These are phyloP conservation scores for Blastobotrys apis DNA, from an alignment of 1,139 yeast genomes.

Conservation along the genomic window DNA sequence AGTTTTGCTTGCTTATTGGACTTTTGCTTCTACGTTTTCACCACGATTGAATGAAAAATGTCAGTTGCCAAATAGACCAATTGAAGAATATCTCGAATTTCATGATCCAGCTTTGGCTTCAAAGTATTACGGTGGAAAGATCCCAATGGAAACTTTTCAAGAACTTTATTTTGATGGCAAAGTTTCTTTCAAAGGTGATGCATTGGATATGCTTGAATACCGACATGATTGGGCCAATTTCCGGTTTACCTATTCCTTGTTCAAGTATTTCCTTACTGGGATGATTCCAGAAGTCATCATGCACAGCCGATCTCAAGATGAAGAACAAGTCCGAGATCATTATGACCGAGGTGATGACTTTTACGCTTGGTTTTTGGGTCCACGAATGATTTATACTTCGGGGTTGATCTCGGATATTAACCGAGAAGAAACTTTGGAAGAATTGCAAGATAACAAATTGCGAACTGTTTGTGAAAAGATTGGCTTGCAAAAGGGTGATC, in stretches of 20 bases:
- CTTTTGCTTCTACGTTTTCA: conserved; percentile 66
- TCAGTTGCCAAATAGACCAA: conserved; percentile 69
- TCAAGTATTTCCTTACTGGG: conserved; percentile 77
- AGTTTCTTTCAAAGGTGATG: conserved; percentile 85
- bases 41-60: conserved; percentile 82
- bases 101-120: conserved; percentile 69
- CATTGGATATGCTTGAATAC: conserved; percentile 75
- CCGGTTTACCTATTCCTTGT: conserved; percentile 71
- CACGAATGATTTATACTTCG: conserved; percentile 90
- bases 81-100: conserved; percentile 75
- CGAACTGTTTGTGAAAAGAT: conserved; percentile 85
- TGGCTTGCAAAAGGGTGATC: conserved; percentile 66
- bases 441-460: conserved; percentile 86
- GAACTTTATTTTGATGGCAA: conserved; percentile 80
- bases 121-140: conserved; percentile 73
- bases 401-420: conserved; percentile 75
- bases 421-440: conserved; percentile 73
- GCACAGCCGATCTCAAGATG: conserved; percentile 92
- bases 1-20: conserved; percentile 77
- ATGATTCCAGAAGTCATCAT: conserved; percentile 90
- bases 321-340: conserved; percentile 93
- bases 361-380: conserved; percentile 90
- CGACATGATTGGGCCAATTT: conserved; percentile 91
- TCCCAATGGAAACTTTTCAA: conserved; percentile 91
- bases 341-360: conserved; percentile 97